phyloP scores from a whole-genome alignment of 305 asterid species.

The Fraxinus sp. region DNA sequence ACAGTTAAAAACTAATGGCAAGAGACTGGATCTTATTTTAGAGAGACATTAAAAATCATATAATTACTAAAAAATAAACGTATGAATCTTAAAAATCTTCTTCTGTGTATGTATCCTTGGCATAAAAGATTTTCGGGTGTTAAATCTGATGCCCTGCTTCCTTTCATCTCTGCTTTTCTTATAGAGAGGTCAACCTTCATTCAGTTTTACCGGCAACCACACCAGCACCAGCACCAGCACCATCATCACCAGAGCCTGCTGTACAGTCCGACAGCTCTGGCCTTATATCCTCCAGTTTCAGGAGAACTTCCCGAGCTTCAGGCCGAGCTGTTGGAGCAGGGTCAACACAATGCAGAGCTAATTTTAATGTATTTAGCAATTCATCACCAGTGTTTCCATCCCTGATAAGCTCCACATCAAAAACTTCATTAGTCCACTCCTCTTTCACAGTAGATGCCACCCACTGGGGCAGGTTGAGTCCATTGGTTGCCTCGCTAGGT shows the following conservation, averaged over 20 bases:
- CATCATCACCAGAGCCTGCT: constrained; percentile 30
- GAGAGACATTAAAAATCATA: background rate
- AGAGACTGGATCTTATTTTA: background rate
- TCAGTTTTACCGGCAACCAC: constrained; percentile 31
- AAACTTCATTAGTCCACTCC: constrained; percentile 77
- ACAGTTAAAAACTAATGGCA: background rate
- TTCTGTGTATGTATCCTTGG: background rate
- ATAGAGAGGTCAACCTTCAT: constrained; percentile 1
- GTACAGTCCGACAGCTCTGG: constrained; percentile 34
- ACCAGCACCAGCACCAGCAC: constrained; percentile 6
- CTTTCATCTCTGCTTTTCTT: background rate
- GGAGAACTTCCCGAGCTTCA: constrained; percentile 54
- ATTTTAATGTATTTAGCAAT: constrained; percentile 52
- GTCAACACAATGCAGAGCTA: constrained; percentile 76
- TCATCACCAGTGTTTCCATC: constrained; percentile 61
- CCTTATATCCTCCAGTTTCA: constrained; percentile 63
- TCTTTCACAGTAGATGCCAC: constrained; percentile 62
- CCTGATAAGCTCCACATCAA: constrained; percentile 65
- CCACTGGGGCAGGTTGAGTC: constrained; percentile 56
- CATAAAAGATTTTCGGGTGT: background rate
- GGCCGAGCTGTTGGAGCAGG: constrained; percentile 71
- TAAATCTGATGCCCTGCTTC: background rate
- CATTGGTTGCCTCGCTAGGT: constrained; percentile 53
- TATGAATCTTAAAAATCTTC: background rate
- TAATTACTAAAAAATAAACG: background rate